These are phyloP conservation scores for Lasiosphaeris hirsuta DNA, from an alignment of 495 filamentous ascomycete species.

Conservation along the genomic window DNA sequence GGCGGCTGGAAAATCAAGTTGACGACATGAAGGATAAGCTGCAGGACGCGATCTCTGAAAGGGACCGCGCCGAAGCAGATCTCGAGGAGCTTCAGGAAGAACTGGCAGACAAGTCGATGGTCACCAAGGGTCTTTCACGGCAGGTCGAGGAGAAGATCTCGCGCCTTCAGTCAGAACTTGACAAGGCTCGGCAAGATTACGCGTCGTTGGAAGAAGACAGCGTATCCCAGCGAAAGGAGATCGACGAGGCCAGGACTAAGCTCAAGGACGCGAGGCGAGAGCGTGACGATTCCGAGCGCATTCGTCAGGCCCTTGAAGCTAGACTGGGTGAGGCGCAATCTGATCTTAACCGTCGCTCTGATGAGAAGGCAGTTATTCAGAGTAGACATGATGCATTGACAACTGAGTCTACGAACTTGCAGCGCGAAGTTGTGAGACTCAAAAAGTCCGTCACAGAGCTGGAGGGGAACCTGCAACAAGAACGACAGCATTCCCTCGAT, in stretches of 20 bases:
- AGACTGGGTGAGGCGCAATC: conserved; percentile 57
- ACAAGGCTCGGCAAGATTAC: conserved; percentile 57
- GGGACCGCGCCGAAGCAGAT: conserved; percentile 53
- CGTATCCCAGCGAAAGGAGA: conserved; percentile 40
- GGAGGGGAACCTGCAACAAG: conserved; percentile 56
- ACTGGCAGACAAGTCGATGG: conserved; percentile 74
- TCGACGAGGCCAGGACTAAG: conserved; percentile 40
- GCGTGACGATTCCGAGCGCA: conserved; percentile 36
- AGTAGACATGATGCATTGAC: conserved; percentile 67
- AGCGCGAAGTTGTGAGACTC: conserved; percentile 58
- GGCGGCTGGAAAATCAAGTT: conserved; percentile 45
- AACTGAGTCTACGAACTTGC: conserved; percentile 62
- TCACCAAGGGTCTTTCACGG: conserved; percentile 68
- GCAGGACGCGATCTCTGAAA: conserved; percentile 60
- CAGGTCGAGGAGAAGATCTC: conserved; percentile 69
- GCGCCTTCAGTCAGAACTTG: conserved; percentile 62
- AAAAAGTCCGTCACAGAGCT: conserved; percentile 56
- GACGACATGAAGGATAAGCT: conserved; percentile 59
- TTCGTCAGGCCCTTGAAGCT: conserved; percentile 40
- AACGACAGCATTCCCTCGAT: conserved; percentile 55
- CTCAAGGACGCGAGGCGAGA: conserved; percentile 41
- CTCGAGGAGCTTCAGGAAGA: conserved; percentile 70
- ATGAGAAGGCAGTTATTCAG: conserved; percentile 70
- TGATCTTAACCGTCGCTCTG: conserved; percentile 49
- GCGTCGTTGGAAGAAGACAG: conserved; percentile 44